Base-by-base conservation (phyloP, 768 basidiomycete species). In the Mycena rosella region DNA sequence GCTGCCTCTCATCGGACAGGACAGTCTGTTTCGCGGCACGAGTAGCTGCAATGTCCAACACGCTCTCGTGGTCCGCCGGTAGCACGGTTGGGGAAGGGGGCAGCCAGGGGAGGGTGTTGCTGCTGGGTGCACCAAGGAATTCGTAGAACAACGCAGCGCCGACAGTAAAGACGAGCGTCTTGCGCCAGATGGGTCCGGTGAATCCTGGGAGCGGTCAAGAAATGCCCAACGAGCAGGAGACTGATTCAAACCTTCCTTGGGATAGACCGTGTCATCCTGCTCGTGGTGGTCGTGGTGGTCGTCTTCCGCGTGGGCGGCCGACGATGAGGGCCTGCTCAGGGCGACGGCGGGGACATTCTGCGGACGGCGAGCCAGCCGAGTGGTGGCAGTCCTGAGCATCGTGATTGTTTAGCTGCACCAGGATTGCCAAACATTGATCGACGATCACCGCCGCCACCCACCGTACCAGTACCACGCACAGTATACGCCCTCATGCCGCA, bases 171-270 rank as follows among this genome's bases (percentile, higher is more conserved):
- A 92, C 66, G 42, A 90, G 71, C 3, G 87, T 85, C 67, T 89
- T 89, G 40, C 88, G 81, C 93, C 93, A 94, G 74, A 91, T 85
- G 24, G 88, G 81, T 34, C 85, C 87, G 29, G 80, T 78, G 75
- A 94, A 94, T 32, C 85, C 94, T 91, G 64, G 20, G 32, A 61
- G 7, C 45, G 36, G 59, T 47, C 30, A 54, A 59, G 15, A 36
- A 60, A 20, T 15, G 57, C 5, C 10, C 15, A 18, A 34, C 5
- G 8, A 42, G 20, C 15, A 17, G 36, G 32, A 29, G n/a, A 70
- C n/a, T n/a, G n/a, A n/a, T n/a, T n/a, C 85, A 58, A 63, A 90
- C 92, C 86, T 86, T 94, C 91, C 65, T 81, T 80, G 24, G 85
- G 82, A 75, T 89, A 88, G 10, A 85, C 80, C 22, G 83, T 79